Conservation (phyloP, 2,329 filamentous ascomycete species). For the Botryotinia globosa region DNA sequence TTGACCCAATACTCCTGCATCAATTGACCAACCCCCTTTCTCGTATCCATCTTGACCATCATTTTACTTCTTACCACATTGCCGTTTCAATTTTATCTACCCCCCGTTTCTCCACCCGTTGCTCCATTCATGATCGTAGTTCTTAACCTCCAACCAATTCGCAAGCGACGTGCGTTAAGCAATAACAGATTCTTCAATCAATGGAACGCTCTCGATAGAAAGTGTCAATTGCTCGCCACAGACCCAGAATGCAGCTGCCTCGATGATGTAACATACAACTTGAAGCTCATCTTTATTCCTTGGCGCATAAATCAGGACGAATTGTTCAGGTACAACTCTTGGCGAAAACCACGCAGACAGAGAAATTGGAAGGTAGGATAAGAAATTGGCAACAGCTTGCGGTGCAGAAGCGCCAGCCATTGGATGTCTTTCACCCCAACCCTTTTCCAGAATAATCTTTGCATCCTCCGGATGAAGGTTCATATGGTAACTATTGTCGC, state of each 20-base stretch:
- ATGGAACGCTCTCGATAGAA: constrained; percentile 21
- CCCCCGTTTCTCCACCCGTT: neutral
- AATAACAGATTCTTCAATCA: neutral
- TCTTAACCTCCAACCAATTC: neutral
- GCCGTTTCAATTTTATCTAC: neutral
- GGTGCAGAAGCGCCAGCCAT: constrained; percentile 60
- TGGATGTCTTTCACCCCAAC: constrained; percentile 73
- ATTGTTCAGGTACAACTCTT: constrained; percentile 61
- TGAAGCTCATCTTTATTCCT: constrained; percentile 65
- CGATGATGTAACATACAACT: constrained; percentile 65
- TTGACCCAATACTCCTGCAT: constrained; percentile 6
- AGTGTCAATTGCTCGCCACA: constrained; percentile 31
- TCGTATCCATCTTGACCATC: neutral
- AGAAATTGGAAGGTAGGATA: constrained; percentile 3
- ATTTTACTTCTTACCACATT: neutral
- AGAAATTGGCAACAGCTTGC: neutral
- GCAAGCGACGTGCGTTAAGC: neutral
- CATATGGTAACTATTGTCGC: constrained; percentile 74
- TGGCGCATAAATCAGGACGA: constrained; percentile 81
- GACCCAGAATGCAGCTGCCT: constrained; percentile 71
- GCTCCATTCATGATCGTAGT: neutral
- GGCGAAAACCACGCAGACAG: constrained; percentile 6
- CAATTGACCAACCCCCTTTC: neutral
- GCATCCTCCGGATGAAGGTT: constrained; percentile 78
- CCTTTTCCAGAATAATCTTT: constrained; percentile 65